These are phyloP conservation scores for Clarireedia hainanense DNA, from an alignment of 2,329 filamentous ascomycete species.

Conservation along the genomic window DNA sequence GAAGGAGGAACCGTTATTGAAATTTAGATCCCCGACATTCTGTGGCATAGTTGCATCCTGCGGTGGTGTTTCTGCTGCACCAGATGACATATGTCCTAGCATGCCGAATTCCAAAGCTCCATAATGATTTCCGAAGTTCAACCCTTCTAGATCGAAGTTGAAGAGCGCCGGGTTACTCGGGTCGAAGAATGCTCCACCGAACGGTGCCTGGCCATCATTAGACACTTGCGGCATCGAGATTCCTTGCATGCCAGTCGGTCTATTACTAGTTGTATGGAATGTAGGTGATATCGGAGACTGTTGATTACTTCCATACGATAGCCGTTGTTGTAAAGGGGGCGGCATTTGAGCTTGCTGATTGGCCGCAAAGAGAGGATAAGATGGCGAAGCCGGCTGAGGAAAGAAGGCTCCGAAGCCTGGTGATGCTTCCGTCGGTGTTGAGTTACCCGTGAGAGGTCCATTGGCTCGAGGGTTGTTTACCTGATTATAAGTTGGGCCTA, in stretches of 20 bases:
- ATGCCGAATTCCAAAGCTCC: constrained; percentile 94
- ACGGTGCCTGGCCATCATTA: constrained; percentile 38
- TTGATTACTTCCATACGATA: constrained; percentile 53
- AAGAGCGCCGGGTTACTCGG: constrained; percentile 87
- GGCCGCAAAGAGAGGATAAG: constrained; percentile 37
- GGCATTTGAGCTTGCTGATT: constrained; percentile 39
- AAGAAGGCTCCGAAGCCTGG: constrained; percentile 26
- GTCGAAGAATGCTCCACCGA: constrained; percentile 64
- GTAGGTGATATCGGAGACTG: constrained; percentile 68
- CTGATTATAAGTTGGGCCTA: constrained; percentile 63
- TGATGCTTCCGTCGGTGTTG: constrained; percentile 26
- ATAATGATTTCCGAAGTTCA: constrained; percentile 95
- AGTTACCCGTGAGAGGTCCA: constrained; percentile 15
- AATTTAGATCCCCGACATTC: constrained; percentile 32
- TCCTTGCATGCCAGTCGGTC: constrained; percentile 37
- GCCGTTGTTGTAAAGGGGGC: constrained; percentile 40
- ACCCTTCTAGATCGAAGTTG: constrained; percentile 89
- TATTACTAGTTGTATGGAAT: constrained; percentile 50
- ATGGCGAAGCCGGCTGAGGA: constrained; percentile 25
- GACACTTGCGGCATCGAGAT: constrained; percentile 35
- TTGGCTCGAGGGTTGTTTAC: constrained; percentile 32
- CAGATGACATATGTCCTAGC: constrained; percentile 92
- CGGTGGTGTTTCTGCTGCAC: constrained; percentile 70
- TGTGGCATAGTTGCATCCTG: constrained; percentile 50
- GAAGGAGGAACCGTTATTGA: constrained; percentile 25